phyloP scores from a whole-genome alignment of 169 alveolate genomes.

The Hepatocystis sp. region DNA sequence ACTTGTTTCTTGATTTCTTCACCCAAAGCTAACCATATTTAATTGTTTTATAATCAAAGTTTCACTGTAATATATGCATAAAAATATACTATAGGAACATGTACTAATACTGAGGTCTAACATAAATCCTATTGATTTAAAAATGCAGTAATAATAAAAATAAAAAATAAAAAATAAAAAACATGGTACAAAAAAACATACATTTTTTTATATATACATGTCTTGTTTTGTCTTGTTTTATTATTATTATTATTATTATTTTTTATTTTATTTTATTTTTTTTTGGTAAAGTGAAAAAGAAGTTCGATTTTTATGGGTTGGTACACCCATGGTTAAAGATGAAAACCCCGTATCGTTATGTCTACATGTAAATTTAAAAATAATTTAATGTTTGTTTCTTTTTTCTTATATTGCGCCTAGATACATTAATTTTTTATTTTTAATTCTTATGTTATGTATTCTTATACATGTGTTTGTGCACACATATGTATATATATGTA shows the following conservation, averaged over 20 bases:
- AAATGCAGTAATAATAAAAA: constrained; percentile 56
- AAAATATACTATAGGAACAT: constrained; percentile 59
- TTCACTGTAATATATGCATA: too few species aligned
- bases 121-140: constrained; percentile 56
- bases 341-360: constrained; percentile 36
- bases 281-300: constrained; percentile 38
- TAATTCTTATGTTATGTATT: too few species aligned
- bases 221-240: too few species aligned
- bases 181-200: not conserved
- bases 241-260: too few species aligned
- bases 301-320: constrained; percentile 75
- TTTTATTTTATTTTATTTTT: not conserved
- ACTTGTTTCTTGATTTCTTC: too few species aligned
- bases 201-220: not conserved
- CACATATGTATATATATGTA: not conserved
- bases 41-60: too few species aligned
- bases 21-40: too few species aligned
- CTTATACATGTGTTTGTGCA: too few species aligned
- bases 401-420: too few species aligned
- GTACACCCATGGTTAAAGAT: constrained; percentile 45
- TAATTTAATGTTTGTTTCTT: too few species aligned
- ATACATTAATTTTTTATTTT: too few species aligned
- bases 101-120: constrained; percentile 56
- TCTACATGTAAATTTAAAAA: constrained; percentile 59
- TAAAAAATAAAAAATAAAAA: constrained; percentile 3